A percentile compares a stretch with the other conserved stretches of the same genome.
phyloP scores from a whole-genome alignment of 805 yeast species.

The Hanseniaspora meyeri region DNA sequence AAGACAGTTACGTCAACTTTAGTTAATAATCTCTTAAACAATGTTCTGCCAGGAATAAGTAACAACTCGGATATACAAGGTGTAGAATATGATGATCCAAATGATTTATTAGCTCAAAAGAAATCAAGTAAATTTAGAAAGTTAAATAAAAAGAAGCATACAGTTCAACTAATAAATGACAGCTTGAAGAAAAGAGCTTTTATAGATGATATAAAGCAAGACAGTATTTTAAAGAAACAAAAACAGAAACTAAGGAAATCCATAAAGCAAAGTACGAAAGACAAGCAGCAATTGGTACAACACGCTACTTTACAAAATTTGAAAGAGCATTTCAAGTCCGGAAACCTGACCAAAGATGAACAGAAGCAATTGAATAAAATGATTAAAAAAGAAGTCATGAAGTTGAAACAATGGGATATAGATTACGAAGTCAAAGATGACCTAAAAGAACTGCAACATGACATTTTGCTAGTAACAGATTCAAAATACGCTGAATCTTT shows the following conservation, averaged over 20 bases:
- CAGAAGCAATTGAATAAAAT: constrained; percentile 27
- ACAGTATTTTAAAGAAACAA: constrained; percentile 28
- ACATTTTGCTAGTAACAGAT: constrained; percentile 31
- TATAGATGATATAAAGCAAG: constrained; percentile 27
- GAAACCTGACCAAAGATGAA: constrained; percentile 28
- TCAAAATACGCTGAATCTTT: constrained; percentile 29
- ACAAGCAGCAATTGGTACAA: constrained; percentile 21
- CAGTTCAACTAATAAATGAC: constrained; percentile 31
- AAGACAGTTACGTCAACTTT: background rate
- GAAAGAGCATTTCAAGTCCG: constrained; percentile 25
- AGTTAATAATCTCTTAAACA: constrained; percentile 9
- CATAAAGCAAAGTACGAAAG: constrained; percentile 18
- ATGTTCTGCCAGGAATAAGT: constrained; percentile 14
- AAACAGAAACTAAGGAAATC: constrained; percentile 24
- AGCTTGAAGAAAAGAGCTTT: constrained; percentile 26
- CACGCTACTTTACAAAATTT: constrained; percentile 28
- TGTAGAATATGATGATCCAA: constrained; percentile 33
- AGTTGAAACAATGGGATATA: constrained; percentile 33
- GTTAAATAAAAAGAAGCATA: constrained; percentile 20
- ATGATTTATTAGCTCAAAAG: constrained; percentile 23
- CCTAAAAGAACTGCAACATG: constrained; percentile 31
- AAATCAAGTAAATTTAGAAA: constrained; percentile 10
- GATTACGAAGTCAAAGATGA: constrained; percentile 32
- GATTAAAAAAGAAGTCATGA: constrained; percentile 29
- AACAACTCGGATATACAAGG: constrained; percentile 27